Evolutionary conservation across 1,284 basidiomycete genomes (phyloP), one percentile per base, ranked within the genome.

Genomic region (Farysia itapuensis): DNA sequence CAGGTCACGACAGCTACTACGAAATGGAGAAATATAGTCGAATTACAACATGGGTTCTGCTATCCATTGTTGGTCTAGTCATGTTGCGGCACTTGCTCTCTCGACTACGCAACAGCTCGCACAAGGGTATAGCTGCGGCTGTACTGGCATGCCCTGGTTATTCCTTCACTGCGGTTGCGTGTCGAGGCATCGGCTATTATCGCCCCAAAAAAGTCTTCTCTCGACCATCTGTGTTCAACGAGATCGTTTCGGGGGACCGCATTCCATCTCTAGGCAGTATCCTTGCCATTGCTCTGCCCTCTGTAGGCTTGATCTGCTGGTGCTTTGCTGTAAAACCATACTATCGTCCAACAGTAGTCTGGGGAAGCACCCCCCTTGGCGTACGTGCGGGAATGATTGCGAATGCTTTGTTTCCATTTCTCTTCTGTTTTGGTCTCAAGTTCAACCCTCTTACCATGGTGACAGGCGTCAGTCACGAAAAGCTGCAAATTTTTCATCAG

Each of bases 1-100:
- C 39, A 16, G 57, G 57, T 23, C 52, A 60, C 20, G 57, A 60
- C 15, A 53, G 49, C 42, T 60, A 60, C 37, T 60, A 60, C 43
- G 46, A 49, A 70, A 98, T 98, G 95, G 95, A 97, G 79, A 92
- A 86, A 25, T 93, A 98, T 73, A 90, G 90, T 5, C 84, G 87
- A 36, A 97, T 96, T 75, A 97, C 94, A 39, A 53, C 57, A 5
- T 60, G 57, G 57, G 34, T 60, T 6, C 21, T 60, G 5, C 50
- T 60, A n/a, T 25, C 39, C 22, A 15, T 60, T 2, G 33, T 60
- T 19, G 57, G 32, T 5, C 9, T 60, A 4, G 45, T 48, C 12
- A 38, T 60, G 23, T 28, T 50, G 18, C 57, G 57, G 14, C 22
- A 33, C 9, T 33, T 60, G 5, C 8, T 60, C 18, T 30, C 50